These are phyloP conservation scores for Pittosporum tobira DNA, from an alignment of 129 eudicot genomes.

Conservation along the genomic window DNA sequence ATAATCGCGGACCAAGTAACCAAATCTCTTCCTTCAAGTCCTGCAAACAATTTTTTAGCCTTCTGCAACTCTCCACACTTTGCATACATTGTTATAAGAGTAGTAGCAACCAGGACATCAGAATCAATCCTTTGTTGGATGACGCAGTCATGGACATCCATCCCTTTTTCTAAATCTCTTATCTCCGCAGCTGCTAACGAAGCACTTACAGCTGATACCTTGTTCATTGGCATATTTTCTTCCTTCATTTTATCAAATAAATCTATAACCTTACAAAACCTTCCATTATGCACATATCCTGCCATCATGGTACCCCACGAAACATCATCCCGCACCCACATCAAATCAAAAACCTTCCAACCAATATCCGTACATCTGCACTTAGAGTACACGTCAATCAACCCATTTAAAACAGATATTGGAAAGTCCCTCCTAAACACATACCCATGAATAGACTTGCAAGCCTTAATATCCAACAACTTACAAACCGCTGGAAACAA, in stretches of 20 bases:
- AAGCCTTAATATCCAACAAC: conserved; percentile 28
- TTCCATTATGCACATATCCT: conserved; percentile 48
- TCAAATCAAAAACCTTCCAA: conserved; percentile 31
- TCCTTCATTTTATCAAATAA: conserved; percentile 43
- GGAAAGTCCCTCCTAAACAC: conserved; percentile 39
- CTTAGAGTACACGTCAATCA: conserved; percentile 56
- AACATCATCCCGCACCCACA: conserved; percentile 44
- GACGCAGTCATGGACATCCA: conserved; percentile 46
- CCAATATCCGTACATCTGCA: conserved; percentile 37
- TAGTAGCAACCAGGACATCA: conserved; percentile 46
- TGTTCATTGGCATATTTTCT: conserved; percentile 25
- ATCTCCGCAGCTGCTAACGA: conserved; percentile 54
- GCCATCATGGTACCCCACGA: conserved; percentile 79
- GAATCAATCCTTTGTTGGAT: conserved; percentile 34
- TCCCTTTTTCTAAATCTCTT: conserved; percentile 43
- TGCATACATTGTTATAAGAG: conserved; percentile 58
- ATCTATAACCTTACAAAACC: conserved; percentile 31
- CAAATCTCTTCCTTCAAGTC: conserved; percentile 47
- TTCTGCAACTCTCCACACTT: conserved; percentile 52
- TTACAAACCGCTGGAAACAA: conserved; percentile 53
- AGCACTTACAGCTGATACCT: conserved; percentile 51
- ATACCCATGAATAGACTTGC: conserved; percentile 45
- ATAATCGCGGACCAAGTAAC: conserved; percentile 76
- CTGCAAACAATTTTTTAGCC: conserved; percentile 34
- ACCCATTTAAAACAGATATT: conserved; percentile 37